Evolutionary conservation across 2,329 filamentous ascomycete genomes (phyloP), one percentile per base, ranked within the genome.

Genomic region (Colletotrichum lupini): DNA sequence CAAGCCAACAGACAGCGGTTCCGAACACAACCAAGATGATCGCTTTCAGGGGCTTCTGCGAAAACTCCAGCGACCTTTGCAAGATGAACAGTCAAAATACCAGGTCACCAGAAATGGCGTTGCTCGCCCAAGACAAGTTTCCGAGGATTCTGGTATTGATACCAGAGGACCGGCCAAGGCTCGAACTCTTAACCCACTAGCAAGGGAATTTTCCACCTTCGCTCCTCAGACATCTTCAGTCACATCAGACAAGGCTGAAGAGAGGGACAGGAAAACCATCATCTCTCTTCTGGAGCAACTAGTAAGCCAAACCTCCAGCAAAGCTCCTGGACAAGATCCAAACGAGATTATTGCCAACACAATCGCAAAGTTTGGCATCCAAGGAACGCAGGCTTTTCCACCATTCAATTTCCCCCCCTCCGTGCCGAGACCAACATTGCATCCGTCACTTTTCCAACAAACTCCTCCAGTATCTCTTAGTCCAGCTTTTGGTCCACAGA

Each of bases 31-130:
- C 12, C 57, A 62, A 30, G 3, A 49, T 19, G 57, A 52, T 16
- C 67, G 71, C 46, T 73, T 66, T n/a, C 55, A 73, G 19, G 67
- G 60, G 26, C 56, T 73, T 35, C 56, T 73, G 11, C 61, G 71
- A 16, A 73, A 73, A 35, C 71, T 73, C 11, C 60, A 65, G 9
- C 32, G 35, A 12, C 52, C 71, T 42, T 30, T 46, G 5, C 32
- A 49, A 7, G 56, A n/a, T 14, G 9, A 12, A n/a, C n/a, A 14
- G n/a, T 32, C 37, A 16, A 46, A 12, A 11, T 6, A 3, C 26
- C 37, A 5, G 22, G 22, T 19, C 3, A 26, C 35, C 9, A 57
- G 26, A 2, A 9, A 52, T 24, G 26, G 11, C 2, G 28, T 6
- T 7, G 42, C 61, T 14, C 67, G 67, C 5, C 32, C 46, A n/a